phyloP scores from a whole-genome alignment of 2,329 filamentous ascomycete genomes.

The Exserohilum rostratum region DNA sequence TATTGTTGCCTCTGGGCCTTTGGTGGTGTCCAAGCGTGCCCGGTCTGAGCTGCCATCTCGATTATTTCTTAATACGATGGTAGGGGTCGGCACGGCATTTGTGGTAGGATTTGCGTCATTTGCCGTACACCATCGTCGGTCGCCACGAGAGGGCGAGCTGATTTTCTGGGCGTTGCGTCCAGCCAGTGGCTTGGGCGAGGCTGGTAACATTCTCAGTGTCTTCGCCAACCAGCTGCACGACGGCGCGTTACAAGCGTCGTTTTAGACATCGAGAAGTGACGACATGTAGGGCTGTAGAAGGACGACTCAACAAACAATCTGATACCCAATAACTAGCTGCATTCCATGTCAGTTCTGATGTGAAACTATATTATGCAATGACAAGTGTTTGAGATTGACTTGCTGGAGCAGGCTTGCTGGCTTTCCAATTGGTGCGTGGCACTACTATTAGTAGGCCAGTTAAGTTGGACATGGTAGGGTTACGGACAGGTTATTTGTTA shows the following conservation, averaged over 20 bases:
- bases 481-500: background rate
- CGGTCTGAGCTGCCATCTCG: slow-evolving; percentile 39
- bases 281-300: background rate
- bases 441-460: background rate
- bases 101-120: slow-evolving; percentile 34
- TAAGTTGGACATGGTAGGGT: background rate
- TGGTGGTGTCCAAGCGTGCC: slow-evolving; percentile 10
- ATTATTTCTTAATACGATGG: slow-evolving; percentile 31
- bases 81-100: slow-evolving; percentile 27
- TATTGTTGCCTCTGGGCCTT: slow-evolving; percentile 14
- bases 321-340: slow-evolving; percentile 2
- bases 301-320: background rate
- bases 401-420: background rate
- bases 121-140: slow-evolving; percentile 41
- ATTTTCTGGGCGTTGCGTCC: slow-evolving; percentile 45
- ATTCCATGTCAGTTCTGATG: background rate
- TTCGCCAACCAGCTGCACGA: slow-evolving; percentile 35
- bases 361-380: background rate
- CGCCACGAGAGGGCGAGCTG: slow-evolving; percentile 39
- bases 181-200: slow-evolving; percentile 35
- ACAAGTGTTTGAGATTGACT: background rate
- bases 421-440: background rate
- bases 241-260: slow-evolving; percentile 18
- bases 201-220: slow-evolving; percentile 40
- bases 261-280: background rate